Conservation (phyloP, 2,329 filamentous ascomycete species). For the Xylariaceae sp. region DNA sequence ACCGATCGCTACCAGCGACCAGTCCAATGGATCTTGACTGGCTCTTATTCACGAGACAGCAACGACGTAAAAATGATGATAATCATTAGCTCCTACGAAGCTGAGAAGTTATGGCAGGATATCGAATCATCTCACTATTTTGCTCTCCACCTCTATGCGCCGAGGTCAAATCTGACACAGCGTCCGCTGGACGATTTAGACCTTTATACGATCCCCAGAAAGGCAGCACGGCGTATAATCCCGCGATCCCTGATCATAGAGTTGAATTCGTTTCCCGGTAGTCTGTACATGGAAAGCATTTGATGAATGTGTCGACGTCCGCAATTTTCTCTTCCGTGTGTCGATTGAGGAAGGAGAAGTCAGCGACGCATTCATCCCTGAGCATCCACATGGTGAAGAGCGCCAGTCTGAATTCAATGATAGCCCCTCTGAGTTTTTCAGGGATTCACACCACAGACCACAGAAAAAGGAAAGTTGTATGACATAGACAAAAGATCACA, state of each 20-base stretch:
- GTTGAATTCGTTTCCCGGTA: constrained; percentile 66
- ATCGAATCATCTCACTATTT: constrained; percentile 12
- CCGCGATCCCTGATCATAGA: constrained; percentile 29
- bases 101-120: constrained; percentile 16
- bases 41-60: not conserved
- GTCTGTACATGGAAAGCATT: constrained; percentile 59
- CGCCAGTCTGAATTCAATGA: constrained; percentile 5
- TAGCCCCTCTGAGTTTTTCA: constrained; percentile 14
- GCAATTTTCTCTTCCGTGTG: constrained; percentile 46
- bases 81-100: constrained; percentile 27
- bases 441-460: too few species aligned
- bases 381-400: constrained; percentile 22
- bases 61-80: constrained; percentile 35
- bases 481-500: too few species aligned
- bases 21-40: constrained; percentile 4
- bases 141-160: constrained; percentile 23
- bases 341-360: constrained; percentile 14
- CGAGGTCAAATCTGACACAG: constrained; percentile 13
- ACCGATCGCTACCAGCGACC: constrained; percentile 5
- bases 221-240: constrained; percentile 4
- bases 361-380: constrained; percentile 35
- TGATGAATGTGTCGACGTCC: constrained; percentile 52
- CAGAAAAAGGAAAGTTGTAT: too few species aligned
- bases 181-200: constrained; percentile 17
- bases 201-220: constrained; percentile 19